phyloP scores from a whole-genome alignment of 2,329 filamentous ascomycete species.

The Pseudopyrenochaeta lycopersici region DNA sequence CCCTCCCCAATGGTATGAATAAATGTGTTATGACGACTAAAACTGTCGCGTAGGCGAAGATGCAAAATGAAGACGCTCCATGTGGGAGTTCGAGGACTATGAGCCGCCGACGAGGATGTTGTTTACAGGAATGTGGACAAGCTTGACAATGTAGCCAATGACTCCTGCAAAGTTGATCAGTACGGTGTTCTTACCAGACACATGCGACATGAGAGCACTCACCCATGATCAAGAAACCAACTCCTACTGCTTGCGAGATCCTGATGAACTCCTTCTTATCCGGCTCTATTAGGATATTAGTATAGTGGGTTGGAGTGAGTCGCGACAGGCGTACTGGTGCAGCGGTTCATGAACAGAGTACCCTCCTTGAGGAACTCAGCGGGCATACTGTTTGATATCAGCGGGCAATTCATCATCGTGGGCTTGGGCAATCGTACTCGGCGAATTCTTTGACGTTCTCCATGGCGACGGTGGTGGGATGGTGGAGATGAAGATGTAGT shows the following conservation, averaged over 20 bases:
- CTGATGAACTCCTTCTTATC: conserved; percentile 52
- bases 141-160: conserved; percentile 63
- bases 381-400: conserved; percentile 45
- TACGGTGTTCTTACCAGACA: not conserved
- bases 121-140: conserved; percentile 63
- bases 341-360: conserved; percentile 59
- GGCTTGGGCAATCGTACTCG: conserved; percentile 54
- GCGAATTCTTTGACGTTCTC: conserved; percentile 76
- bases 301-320: not conserved
- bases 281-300: conserved; percentile 53
- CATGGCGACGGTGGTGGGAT: conserved; percentile 58
- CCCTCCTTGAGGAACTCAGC: conserved; percentile 58
- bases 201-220: conserved; percentile 3
- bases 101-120: conserved; percentile 61
- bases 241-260: conserved; percentile 62
- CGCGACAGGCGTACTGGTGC: conserved; percentile 50
- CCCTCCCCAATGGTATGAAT: conserved; percentile 6
- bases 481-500: conserved; percentile 1
- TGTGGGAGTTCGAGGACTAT: conserved; percentile 29
- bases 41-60: conserved; percentile 12
- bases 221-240: conserved; percentile 63
- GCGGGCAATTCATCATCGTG: conserved; percentile 8
- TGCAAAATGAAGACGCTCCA: conserved; percentile 21
- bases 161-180: conserved; percentile 41
- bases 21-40: conserved; percentile 26